phyloP scores from a whole-genome alignment of 2,329 filamentous ascomycete genomes.

The Capronia epimyces region DNA sequence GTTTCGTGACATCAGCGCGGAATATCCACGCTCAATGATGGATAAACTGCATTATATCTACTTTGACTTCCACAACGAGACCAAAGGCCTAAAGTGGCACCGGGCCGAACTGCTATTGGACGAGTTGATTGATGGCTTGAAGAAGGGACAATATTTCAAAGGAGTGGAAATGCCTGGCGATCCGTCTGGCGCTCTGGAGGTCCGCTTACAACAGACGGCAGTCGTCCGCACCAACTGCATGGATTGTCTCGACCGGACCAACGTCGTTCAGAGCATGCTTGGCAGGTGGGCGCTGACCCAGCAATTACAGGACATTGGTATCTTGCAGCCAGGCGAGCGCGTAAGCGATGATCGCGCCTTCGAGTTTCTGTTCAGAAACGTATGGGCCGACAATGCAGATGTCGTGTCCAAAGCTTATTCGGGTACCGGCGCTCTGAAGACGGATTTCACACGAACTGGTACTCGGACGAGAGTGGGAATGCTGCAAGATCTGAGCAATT shows the following conservation, averaged over 20 bases:
- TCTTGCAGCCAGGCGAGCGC: conserved; percentile 68
- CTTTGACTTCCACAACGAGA: conserved; percentile 98
- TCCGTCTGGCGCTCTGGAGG: conserved; percentile 66
- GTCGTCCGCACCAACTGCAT: conserved; percentile 98
- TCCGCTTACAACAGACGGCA: conserved; percentile 73
- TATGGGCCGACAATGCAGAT: conserved; percentile 98
- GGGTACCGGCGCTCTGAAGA: conserved; percentile 95
- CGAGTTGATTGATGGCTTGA: conserved; percentile 68
- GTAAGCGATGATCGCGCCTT: conserved; percentile 77
- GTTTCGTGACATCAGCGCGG: conserved; percentile 60
- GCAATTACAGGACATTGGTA: conserved; percentile 77
- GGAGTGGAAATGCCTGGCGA: conserved; percentile 77
- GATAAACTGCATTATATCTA: conserved; percentile 93
- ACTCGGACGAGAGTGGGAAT: conserved; percentile 79
- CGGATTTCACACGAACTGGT: conserved; percentile 92
- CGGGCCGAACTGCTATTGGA: conserved; percentile 82
- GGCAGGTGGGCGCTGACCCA: conserved; percentile 82
- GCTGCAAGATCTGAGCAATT: conserved; percentile 81
- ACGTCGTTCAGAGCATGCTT: conserved; percentile 96
- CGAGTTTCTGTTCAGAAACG: conserved; percentile 87
- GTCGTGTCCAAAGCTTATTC: conserved; percentile 89
- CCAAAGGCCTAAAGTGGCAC: conserved; percentile 90
- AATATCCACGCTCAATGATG: conserved; percentile 55
- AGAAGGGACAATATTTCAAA: conserved; percentile 84
- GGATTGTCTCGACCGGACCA: conserved; percentile 97